phyloP scores from a whole-genome alignment of 352 stramenopile genomes.

The Phytophthora citricola region DNA sequence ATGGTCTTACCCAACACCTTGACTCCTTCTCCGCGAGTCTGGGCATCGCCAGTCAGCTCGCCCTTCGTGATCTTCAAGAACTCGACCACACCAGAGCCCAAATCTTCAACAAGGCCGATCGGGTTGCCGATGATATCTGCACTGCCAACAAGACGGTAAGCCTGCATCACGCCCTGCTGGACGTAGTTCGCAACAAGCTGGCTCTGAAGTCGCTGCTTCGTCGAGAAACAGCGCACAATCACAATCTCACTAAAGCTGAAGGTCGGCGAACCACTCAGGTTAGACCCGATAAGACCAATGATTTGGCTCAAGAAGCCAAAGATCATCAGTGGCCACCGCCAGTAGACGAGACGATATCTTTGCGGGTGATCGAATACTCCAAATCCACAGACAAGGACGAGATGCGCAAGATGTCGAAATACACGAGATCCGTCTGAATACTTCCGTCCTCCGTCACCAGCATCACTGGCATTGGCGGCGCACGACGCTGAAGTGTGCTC shows the following conservation, averaged over 20 bases:
- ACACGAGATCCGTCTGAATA: conserved; percentile 80
- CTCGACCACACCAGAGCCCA: conserved; percentile 86
- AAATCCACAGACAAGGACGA: conserved; percentile 75
- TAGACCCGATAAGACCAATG: conserved; percentile 84
- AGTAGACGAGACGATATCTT: conserved; percentile 78
- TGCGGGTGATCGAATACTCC: conserved; percentile 87
- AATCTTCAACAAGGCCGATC: conserved; percentile 87
- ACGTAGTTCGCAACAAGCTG: conserved; percentile 88
- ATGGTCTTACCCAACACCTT: conserved; percentile 90
- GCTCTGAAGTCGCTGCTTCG: conserved; percentile 76
- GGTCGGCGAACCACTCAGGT: conserved; percentile 82
- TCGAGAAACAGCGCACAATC: conserved; percentile 85
- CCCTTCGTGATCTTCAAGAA: conserved; percentile 92
- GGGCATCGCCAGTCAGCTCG: conserved; percentile 78
- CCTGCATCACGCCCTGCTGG: conserved; percentile 83
- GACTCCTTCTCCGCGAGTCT: conserved; percentile 86
- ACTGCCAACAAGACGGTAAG: conserved; percentile 84
- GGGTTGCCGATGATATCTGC: conserved; percentile 89
- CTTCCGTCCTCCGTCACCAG: conserved; percentile 62
- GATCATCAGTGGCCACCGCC: conserved; percentile 72
- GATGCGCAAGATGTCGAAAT: conserved; percentile 85
- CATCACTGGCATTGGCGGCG: conserved; percentile 69
- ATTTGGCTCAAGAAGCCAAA: conserved; percentile 84
- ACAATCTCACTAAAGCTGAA: conserved; percentile 89
- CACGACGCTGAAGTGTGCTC: conserved; percentile 59